Conservation (phyloP, 2,329 filamentous ascomycete genomes). For the Fusarium proliferatum region DNA sequence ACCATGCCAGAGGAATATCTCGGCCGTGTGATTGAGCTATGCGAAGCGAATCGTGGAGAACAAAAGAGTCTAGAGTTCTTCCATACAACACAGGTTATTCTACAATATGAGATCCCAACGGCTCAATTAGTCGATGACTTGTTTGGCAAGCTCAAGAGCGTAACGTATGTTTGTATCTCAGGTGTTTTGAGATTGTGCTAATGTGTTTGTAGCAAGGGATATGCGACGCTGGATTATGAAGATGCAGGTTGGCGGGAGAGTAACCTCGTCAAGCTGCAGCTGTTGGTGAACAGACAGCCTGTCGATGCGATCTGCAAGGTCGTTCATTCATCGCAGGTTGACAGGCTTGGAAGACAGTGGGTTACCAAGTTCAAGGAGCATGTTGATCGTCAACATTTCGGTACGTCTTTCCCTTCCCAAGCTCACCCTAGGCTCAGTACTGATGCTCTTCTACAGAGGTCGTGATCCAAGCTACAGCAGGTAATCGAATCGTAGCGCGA, state of each 20-base stretch:
- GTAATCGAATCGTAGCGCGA: slow-evolving; percentile 83
- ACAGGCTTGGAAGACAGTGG: slow-evolving; percentile 86
- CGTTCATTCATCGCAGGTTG: slow-evolving; percentile 83
- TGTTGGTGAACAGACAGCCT: slow-evolving; percentile 91
- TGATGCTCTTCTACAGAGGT: slow-evolving; percentile 55
- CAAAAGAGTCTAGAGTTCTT: slow-evolving; percentile 93
- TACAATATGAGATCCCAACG: slow-evolving; percentile 90
- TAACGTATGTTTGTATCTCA: slow-evolving; percentile 63
- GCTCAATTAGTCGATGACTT: slow-evolving; percentile 95
- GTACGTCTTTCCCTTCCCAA: slow-evolving; percentile 44
- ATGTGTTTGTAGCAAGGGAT: slow-evolving; percentile 73
- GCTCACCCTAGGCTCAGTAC: no score
- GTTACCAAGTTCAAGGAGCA: slow-evolving; percentile 97
- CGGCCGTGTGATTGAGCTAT: slow-evolving; percentile 93
- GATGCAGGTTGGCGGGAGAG: slow-evolving; percentile 88
- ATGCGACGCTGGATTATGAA: slow-evolving; percentile 96
- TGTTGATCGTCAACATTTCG: slow-evolving; percentile 94
- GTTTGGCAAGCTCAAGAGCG: slow-evolving; percentile 94
- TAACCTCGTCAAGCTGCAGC: slow-evolving; percentile 86
- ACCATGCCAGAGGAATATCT: slow-evolving; percentile 95
- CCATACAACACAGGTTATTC: slow-evolving; percentile 89
- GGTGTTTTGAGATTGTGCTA: background rate
- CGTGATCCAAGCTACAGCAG: slow-evolving; percentile 90
- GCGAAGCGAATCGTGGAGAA: slow-evolving; percentile 87
- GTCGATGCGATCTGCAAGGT: slow-evolving; percentile 96